These are phyloP conservation scores for Mycena rebaudengoi DNA, from an alignment of 768 basidiomycete species.

Conservation along the genomic window DNA sequence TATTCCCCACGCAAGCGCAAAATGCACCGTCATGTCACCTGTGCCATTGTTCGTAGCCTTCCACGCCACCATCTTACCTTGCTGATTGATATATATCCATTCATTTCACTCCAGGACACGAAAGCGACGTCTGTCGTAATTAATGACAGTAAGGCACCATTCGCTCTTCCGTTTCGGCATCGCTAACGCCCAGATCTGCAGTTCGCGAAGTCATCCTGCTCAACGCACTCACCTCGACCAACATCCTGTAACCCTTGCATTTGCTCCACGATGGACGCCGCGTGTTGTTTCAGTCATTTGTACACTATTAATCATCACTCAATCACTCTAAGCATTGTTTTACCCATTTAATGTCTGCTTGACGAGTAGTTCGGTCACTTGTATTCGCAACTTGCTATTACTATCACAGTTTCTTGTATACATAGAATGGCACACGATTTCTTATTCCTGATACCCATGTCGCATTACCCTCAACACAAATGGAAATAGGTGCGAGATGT, in stretches of 20 bases:
- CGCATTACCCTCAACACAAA: too few species aligned
- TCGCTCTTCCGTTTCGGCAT: background rate
- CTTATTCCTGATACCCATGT: too few species aligned
- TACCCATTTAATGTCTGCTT: too few species aligned
- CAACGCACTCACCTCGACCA: conserved; percentile 42
- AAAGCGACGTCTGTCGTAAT: conserved; percentile 57
- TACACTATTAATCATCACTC: too few species aligned
- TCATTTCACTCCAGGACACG: conserved; percentile 46
- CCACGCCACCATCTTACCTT: conserved; percentile 18
- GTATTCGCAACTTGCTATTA: too few species aligned
- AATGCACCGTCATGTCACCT: conserved; percentile 64
- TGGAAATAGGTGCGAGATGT: too few species aligned
- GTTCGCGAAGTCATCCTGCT: conserved; percentile 48
- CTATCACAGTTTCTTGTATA: too few species aligned
- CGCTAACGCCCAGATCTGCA: conserved; percentile 19
- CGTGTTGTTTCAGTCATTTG: too few species aligned
- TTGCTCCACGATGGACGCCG: too few species aligned
- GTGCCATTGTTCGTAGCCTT: conserved; percentile 58
- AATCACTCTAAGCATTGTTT: too few species aligned
- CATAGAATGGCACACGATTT: too few species aligned
- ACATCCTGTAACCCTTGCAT: conserved; percentile 48
- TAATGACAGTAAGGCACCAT: conserved; percentile 49
- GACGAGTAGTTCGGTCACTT: too few species aligned
- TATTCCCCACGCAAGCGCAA: conserved; percentile 55
- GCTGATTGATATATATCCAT: conserved; percentile 9